Evolutionary conservation across 805 yeast species (phyloP).

Genomic region (Yamadazyma tumulicola): DNA sequence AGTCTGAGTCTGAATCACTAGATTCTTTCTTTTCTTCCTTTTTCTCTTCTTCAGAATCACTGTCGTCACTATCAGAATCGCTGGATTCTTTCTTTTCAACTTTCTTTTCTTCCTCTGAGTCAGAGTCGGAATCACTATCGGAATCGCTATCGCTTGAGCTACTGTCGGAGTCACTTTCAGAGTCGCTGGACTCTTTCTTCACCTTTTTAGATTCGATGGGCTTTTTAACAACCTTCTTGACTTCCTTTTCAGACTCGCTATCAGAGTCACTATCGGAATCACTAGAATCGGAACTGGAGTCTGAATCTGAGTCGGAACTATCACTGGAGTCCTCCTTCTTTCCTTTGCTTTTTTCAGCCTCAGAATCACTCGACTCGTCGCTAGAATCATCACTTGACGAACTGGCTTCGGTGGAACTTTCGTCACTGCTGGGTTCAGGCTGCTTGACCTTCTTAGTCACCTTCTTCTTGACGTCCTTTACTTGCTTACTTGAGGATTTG

Average conservation of each 20-base stretch:
- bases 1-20: conserved; percentile 12
- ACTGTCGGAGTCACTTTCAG: conserved; percentile 14
- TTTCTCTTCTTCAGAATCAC: conserved; percentile 16
- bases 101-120: conserved; percentile 26
- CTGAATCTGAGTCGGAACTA: conserved; percentile 13
- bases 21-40: conserved; percentile 15
- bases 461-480: conserved; percentile 15
- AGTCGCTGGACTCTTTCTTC: conserved; percentile 19
- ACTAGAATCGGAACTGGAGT: conserved; percentile 16
- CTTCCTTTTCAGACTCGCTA: conserved; percentile 27
- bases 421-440: conserved; percentile 18
- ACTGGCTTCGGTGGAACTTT: conserved; percentile 4
- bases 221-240: conserved; percentile 21
- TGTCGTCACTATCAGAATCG: conserved; percentile 18
- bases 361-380: conserved; percentile 1
- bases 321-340: conserved; percentile 10
- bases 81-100: conserved; percentile 16
- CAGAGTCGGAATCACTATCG: conserved; percentile 25
- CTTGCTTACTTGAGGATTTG: conserved; percentile 28
- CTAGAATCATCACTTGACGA: conserved; percentile 2
- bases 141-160: conserved; percentile 19
- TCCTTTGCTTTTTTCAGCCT: too few species aligned
- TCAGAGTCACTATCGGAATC: conserved; percentile 23
- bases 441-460: conserved; percentile 22
- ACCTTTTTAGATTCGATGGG: conserved; percentile 31